Evolutionary conservation across 805 yeast species (phyloP).

Genomic region (Torulaspora quercuum): DNA sequence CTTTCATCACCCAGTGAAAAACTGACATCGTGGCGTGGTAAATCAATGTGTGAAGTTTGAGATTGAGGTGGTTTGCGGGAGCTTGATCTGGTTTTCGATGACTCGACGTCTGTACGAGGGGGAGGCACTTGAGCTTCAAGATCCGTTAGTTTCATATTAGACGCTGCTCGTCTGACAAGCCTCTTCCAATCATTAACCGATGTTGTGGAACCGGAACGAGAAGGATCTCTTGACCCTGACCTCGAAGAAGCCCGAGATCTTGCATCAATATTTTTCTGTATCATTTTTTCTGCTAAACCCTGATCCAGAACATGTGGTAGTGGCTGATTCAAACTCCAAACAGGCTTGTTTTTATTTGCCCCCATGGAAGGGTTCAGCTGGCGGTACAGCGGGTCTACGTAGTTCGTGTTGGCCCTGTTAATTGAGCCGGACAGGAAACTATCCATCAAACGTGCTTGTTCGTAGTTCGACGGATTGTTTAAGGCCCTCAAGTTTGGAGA

Average conservation of each 20-base stretch:
- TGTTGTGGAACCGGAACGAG: constrained; percentile 18
- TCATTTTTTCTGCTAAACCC: constrained; percentile 15
- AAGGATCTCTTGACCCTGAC: constrained; percentile 14
- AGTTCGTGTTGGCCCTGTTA: constrained; percentile 10
- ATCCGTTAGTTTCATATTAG: constrained; percentile 14
- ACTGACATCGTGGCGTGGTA: constrained; percentile 10
- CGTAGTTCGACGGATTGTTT: constrained; percentile 9
- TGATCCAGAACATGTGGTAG: constrained; percentile 21
- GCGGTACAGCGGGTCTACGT: constrained; percentile 21
- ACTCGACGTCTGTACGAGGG: constrained; percentile 2
- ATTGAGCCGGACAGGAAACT: constrained; percentile 4
- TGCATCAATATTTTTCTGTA: constrained; percentile 16
- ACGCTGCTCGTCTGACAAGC: constrained; percentile 14
- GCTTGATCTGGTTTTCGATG: constrained; percentile 3
- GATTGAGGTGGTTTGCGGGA: not conserved
- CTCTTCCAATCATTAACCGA: constrained; percentile 20
- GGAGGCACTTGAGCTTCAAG: constrained; percentile 17
- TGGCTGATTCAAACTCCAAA: constrained; percentile 24
- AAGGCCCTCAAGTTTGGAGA: constrained; percentile 18
- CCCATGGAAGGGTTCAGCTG: constrained; percentile 16
- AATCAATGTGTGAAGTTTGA: not conserved
- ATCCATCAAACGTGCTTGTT: constrained; percentile 14
- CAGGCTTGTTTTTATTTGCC: constrained; percentile 15
- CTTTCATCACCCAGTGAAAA: constrained; percentile 19
- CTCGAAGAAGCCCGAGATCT: constrained; percentile 18